Conservation (phyloP, 2,329 filamentous ascomycete genomes). For the Xylariales sp. region DNA sequence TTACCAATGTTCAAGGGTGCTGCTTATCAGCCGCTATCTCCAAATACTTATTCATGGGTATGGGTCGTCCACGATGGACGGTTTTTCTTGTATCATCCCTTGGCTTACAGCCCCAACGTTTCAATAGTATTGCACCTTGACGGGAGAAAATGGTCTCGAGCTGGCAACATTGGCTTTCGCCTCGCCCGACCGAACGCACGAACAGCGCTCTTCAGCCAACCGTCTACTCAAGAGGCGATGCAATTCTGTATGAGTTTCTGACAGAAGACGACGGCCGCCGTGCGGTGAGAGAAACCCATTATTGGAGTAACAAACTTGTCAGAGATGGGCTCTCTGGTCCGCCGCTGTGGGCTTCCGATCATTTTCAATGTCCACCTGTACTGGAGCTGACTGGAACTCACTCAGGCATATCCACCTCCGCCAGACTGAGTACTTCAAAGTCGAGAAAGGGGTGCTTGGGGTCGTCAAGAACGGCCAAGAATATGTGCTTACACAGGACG, state of each 20-base stretch:
- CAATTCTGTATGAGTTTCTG: constrained; percentile 10
- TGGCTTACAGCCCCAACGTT: too few relatives aligned
- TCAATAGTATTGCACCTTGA: too few relatives aligned
- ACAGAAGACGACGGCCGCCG: constrained; percentile 7
- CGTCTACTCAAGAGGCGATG: constrained; percentile 6
- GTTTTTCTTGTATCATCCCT: too few relatives aligned
- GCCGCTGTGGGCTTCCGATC: constrained; percentile 13
- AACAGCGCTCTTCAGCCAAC: constrained; percentile 1
- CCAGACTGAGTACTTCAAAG: constrained; percentile 16
- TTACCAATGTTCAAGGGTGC: too few relatives aligned
- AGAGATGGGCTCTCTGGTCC: constrained; percentile 13
- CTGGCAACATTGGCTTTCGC: constrained; percentile 17
- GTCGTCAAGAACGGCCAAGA: constrained; percentile 9
- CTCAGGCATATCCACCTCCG: constrained; percentile 16
- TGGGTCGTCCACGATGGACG: too few relatives aligned
- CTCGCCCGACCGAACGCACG: constrained; percentile 11
- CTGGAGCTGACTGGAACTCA: neutral
- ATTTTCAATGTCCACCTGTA: neutral
- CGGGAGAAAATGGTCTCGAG: constrained; percentile 11
- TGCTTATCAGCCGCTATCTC: too few relatives aligned
- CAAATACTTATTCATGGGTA: too few relatives aligned
- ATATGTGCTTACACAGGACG: constrained; percentile 11
- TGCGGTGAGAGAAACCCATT: constrained; percentile 14
- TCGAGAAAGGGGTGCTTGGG: constrained; percentile 14
- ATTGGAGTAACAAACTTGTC: constrained; percentile 13